These are phyloP conservation scores for Quercus wislizeni DNA, from an alignment of 306 rosid genomes.

Conservation along the genomic window DNA sequence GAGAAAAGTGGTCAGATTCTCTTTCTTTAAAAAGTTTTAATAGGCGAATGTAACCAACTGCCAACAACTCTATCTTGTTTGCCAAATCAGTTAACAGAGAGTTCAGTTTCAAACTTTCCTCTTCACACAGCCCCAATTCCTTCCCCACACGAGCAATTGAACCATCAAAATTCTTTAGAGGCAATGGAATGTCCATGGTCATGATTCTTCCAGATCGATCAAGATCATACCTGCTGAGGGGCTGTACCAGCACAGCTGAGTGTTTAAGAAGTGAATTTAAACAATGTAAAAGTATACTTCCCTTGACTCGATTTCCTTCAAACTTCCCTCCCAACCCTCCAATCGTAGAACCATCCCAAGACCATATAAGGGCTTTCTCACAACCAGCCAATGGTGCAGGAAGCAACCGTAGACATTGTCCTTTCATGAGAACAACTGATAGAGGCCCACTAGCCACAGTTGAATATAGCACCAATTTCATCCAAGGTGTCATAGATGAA, in stretches of 20 bases:
- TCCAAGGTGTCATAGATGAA: conserved; percentile 97
- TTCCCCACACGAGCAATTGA: conserved; percentile 55
- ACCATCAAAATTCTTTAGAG: conserved; percentile 82
- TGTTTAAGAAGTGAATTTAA: conserved; percentile 77
- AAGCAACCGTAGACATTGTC: conserved; percentile 86
- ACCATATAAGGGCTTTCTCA: conserved; percentile 93
- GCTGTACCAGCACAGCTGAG: conserved; percentile 91
- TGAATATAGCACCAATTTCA: conserved; percentile 89
- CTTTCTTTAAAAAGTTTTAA: conserved; percentile 67
- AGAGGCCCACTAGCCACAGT: conserved; percentile 78
- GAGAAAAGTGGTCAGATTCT: conserved; percentile 41
- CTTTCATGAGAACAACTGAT: conserved; percentile 90
- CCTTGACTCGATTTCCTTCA: conserved; percentile 82
- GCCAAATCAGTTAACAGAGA: conserved; percentile 60
- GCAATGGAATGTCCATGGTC: conserved; percentile 89
- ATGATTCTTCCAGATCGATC: conserved; percentile 57
- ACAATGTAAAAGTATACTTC: conserved; percentile 83
- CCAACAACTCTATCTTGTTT: conserved; percentile 62
- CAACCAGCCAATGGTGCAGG: conserved; percentile 96
- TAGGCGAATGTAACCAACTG: conserved; percentile 86
- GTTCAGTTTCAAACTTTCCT: conserved; percentile 60
- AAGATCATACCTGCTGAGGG: conserved; percentile 76
- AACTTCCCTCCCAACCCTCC: conserved; percentile 89
- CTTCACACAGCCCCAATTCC: conserved; percentile 63
- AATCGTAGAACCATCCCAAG: conserved; percentile 85